phyloP scores from a whole-genome alignment of 2,329 filamentous ascomycete species.

The Orbilia quercus region DNA sequence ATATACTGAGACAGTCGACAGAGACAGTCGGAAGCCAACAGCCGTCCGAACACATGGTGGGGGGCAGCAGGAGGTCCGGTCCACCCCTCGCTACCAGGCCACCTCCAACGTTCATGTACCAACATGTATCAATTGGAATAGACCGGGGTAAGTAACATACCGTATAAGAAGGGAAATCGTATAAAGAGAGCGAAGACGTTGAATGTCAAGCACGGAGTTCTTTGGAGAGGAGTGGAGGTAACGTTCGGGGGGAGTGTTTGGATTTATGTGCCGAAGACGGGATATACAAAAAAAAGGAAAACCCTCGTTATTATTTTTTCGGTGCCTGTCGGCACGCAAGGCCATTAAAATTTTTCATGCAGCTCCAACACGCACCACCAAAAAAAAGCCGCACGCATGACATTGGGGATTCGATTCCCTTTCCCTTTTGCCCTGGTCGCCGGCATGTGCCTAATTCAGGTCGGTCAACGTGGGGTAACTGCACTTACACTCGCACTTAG shows the following conservation, averaged over 20 bases:
- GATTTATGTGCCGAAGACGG: slow-evolving; percentile 1
- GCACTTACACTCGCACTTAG: too few relatives aligned
- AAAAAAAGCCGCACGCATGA: slow-evolving; percentile 14
- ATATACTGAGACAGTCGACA: too few relatives aligned
- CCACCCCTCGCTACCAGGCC: too few relatives aligned
- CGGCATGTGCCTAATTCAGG: slow-evolving; percentile 10
- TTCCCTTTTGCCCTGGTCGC: slow-evolving; percentile 3
- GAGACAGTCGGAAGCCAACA: too few relatives aligned
- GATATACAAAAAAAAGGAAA: neutral
- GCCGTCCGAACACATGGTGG: too few relatives aligned
- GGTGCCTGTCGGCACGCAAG: slow-evolving; percentile 10
- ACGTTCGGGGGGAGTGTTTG: too few relatives aligned
- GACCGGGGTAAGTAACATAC: neutral
- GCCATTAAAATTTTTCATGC: slow-evolving; percentile 21
- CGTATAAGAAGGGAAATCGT: slow-evolving; percentile 17
- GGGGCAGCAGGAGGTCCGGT: too few relatives aligned
- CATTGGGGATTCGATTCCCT: neutral
- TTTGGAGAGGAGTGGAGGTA: too few relatives aligned
- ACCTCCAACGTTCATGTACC: neutral
- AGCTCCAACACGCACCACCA: slow-evolving; percentile 9
- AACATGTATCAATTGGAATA: neutral
- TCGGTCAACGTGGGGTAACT: neutral
- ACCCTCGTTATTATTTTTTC: slow-evolving; percentile 2
- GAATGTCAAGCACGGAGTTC: neutral
- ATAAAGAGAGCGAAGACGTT: neutral